These are phyloP conservation scores for Hymenoscyphus albidus DNA, from an alignment of 2,329 filamentous ascomycete genomes.

Conservation along the genomic window DNA sequence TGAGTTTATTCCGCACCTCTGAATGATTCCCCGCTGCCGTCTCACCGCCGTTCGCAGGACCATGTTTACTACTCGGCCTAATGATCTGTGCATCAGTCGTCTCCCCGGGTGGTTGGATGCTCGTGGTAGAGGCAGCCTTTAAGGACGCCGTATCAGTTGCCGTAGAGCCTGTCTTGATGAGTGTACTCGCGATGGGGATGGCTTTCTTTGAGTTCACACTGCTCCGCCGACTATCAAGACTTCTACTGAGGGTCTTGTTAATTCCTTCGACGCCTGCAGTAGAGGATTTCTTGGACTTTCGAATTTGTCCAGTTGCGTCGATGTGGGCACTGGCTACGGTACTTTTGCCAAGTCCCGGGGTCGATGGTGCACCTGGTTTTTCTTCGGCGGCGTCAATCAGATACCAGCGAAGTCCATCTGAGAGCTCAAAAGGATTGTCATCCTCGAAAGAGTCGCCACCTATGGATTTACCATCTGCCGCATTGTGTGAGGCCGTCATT, in stretches of 20 bases:
- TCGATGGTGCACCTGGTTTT: slow-evolving; percentile 86
- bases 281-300: slow-evolving; percentile 40
- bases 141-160: slow-evolving; percentile 27
- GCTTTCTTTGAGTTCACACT: slow-evolving; percentile 83
- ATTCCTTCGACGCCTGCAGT: slow-evolving; percentile 63
- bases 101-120: slow-evolving; percentile 20
- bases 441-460: slow-evolving; percentile 63
- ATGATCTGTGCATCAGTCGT: slow-evolving; percentile 24
- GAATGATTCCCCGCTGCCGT: not conserved
- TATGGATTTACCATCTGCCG: slow-evolving; percentile 41
- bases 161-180: slow-evolving; percentile 26
- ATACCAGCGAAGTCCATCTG: slow-evolving; percentile 93
- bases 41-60: not conserved
- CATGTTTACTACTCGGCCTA: slow-evolving; percentile 16
- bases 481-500: slow-evolving; percentile 39
- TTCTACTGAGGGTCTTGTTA: slow-evolving; percentile 77
- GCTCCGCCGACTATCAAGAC: slow-evolving; percentile 84
- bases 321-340: slow-evolving; percentile 86
- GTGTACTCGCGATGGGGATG: slow-evolving; percentile 39
- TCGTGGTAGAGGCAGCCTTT: slow-evolving; percentile 23
- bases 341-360: slow-evolving; percentile 84
- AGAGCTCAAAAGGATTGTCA: slow-evolving; percentile 95
- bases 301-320: slow-evolving; percentile 74
- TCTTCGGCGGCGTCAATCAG: slow-evolving; percentile 91
- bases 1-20: slow-evolving; percentile 29